Percentiles rank a stretch among this genome's conserved stretches.
These are phyloP conservation scores for Aethionema arabicum DNA, from an alignment of 345 rosid genomes.

Conservation along the genomic window DNA sequence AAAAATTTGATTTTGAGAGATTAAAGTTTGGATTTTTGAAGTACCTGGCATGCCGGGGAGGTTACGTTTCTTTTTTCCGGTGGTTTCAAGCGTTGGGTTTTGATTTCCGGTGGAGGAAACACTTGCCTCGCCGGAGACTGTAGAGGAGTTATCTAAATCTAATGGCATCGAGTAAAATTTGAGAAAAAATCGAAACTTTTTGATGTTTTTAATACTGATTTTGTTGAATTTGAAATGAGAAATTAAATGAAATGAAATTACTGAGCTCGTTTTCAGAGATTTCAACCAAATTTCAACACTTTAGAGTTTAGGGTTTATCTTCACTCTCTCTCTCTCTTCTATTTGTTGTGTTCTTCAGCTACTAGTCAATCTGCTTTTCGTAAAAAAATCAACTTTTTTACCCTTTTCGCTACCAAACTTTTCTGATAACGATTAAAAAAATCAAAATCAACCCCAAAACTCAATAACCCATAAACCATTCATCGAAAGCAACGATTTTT, in stretches of 20 bases:
- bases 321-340: background rate
- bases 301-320: slow-evolving; percentile 25
- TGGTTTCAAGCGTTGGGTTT: slow-evolving; percentile 47
- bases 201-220: slow-evolving; percentile 13
- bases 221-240: background rate
- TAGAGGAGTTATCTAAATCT: slow-evolving; percentile 82
- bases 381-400: slow-evolving; percentile 1
- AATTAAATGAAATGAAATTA: slow-evolving; percentile 19
- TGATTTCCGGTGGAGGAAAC: slow-evolving; percentile 74
- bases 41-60: slow-evolving; percentile 98
- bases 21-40: slow-evolving; percentile 15
- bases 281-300: slow-evolving; percentile 38
- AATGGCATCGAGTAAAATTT: slow-evolving; percentile 44
- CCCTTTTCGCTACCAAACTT: slow-evolving; percentile 28
- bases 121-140: slow-evolving; percentile 92
- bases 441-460: background rate
- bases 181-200: background rate
- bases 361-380: slow-evolving; percentile 42
- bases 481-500: background rate
- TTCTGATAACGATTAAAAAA: slow-evolving; percentile 32
- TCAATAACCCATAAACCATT: background rate
- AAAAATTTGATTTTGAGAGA: no score
- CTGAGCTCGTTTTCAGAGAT: slow-evolving; percentile 22
- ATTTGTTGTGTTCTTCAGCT: slow-evolving; percentile 35
- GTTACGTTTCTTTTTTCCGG: slow-evolving; percentile 80